Base-by-base conservation (phyloP, 2,329 filamentous ascomycete species). In the Ciborinia camelliae region DNA sequence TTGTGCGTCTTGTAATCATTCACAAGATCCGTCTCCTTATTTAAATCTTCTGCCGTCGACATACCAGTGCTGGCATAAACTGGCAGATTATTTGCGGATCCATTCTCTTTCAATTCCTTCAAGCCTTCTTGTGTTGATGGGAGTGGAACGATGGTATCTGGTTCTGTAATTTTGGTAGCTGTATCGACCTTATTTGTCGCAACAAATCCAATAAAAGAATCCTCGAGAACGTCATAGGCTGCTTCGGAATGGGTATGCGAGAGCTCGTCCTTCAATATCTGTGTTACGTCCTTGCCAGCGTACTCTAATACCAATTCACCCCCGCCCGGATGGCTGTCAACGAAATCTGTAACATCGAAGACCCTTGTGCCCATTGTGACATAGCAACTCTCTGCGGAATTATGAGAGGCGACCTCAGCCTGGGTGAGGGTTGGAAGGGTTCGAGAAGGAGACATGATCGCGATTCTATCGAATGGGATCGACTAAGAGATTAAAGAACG, bases 191-290 rank as follows among this genome's bases (percentile, higher is more conserved):
- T 76, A 47, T 87, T 82, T 2, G 84, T 84, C 6, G 83, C 82
- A 41, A 97, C 80, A 73, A 96, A 96, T 20, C 92, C 95, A 66
- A 98, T 82, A 20, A 94, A 83, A 53, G 86, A 89, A 48, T 98
- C 95, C 53, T 96, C 91, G 32, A 99, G 82, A 18, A 98, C 90
- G 73, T 98, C 94, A 78, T 97, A 99, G n/a, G 95, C 95, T 2
- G 92, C 84, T 67, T 98, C 93, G 55, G 90, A 92, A 77, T 99
- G 95, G 51, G 82, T 79, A 75, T 99, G 95, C 41, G 93, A 97
- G 51, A 85, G 79, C 67, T 88, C 83, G 74, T 99, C 93, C 75
- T 90, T 87, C 78, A 99, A 81, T 66, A 97, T 96, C 4, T 87
- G 83, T 69, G 85, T 84, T 65, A 97, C 83, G 77, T 99, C 95